Evolutionary conservation across 2,329 filamentous ascomycete genomes (phyloP).

Genomic region (Exophiala dermatitidis): DNA sequence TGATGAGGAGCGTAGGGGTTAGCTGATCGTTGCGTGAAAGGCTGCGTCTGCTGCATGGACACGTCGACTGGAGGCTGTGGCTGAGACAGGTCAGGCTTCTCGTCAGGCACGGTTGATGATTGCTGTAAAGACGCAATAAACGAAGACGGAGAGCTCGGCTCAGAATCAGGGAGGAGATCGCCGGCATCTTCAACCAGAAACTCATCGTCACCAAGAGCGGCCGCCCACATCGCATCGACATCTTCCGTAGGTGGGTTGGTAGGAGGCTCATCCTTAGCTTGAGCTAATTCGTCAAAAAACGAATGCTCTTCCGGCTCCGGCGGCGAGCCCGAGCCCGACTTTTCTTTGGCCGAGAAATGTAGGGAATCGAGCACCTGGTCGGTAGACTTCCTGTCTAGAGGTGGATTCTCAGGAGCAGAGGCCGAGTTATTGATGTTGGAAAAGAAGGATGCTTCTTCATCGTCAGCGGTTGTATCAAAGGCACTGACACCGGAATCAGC

Average conservation of each 20-base stretch:
- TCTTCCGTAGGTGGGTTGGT: slow-evolving; percentile 46
- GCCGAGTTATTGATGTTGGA: slow-evolving; percentile 5
- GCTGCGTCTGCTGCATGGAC: slow-evolving; percentile 25
- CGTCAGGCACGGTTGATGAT: slow-evolving; percentile 27
- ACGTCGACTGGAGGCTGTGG: slow-evolving; percentile 9
- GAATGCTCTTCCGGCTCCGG: slow-evolving; percentile 27
- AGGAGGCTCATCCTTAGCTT: slow-evolving; percentile 4
- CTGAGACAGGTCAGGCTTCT: slow-evolving; percentile 2
- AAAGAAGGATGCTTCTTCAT: slow-evolving; percentile 19
- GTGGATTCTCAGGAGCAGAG: slow-evolving; percentile 1
- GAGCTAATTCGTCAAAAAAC: slow-evolving; percentile 19
- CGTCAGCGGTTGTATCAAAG: slow-evolving; percentile 8
- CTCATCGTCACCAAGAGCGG: slow-evolving; percentile 70
- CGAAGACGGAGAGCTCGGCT: slow-evolving; percentile 26
- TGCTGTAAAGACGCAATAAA: slow-evolving; percentile 15
- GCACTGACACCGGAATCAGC: background rate
- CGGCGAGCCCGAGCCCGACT: slow-evolving; percentile 30
- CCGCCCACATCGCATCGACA: slow-evolving; percentile 73
- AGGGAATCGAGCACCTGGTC: slow-evolving; percentile 56
- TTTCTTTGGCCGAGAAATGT: slow-evolving; percentile 29
- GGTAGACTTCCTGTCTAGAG: slow-evolving; percentile 62
- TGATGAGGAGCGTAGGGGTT: slow-evolving; percentile 48
- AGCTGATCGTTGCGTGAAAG: slow-evolving; percentile 23
- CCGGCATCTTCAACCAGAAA: slow-evolving; percentile 64
- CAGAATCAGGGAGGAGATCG: slow-evolving; percentile 70